Evolutionary conservation across 495 filamentous ascomycete species (phyloP).

Genomic region (Chaetomium cochliodes): DNA sequence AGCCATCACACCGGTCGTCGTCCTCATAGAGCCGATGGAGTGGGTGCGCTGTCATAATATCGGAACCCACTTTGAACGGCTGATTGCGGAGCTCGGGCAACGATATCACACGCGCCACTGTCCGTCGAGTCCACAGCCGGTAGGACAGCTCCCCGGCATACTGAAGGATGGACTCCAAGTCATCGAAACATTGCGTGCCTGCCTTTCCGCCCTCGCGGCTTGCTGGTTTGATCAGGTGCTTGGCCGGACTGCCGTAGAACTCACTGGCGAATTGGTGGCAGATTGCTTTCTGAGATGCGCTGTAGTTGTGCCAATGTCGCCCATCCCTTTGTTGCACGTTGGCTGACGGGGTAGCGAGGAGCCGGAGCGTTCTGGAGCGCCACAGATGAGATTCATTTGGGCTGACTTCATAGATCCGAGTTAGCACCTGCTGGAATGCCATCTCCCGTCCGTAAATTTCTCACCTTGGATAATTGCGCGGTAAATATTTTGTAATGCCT

Average conservation of each 20-base stretch:
- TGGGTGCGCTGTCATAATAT: slow-evolving; percentile 9
- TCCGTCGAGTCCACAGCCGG: not conserved
- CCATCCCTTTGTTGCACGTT: not conserved
- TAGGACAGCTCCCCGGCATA: slow-evolving; percentile 5
- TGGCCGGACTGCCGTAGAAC: not conserved
- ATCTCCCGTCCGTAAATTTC: not conserved
- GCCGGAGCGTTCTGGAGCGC: slow-evolving; percentile 13
- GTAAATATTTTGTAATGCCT: not conserved
- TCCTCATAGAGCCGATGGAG: slow-evolving; percentile 11
- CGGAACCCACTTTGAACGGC: not conserved
- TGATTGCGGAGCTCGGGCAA: not conserved
- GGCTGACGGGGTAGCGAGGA: slow-evolving; percentile 1
- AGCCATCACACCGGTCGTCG: slow-evolving; percentile 12
- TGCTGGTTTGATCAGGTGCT: not conserved
- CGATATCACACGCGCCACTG: not conserved
- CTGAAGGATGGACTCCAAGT: not conserved
- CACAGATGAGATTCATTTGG: slow-evolving; percentile 9
- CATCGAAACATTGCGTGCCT: not conserved
- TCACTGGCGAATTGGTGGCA: not conserved
- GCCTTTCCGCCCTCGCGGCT: not conserved
- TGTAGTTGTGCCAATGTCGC: not conserved
- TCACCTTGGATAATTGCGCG: not conserved
- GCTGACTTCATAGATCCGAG: not conserved
- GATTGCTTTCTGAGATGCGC: not conserved
- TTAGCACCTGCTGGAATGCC: not conserved